Evolutionary conservation across 2,329 filamentous ascomycete species (phyloP).

Genomic region (Talaromyces sp.): DNA sequence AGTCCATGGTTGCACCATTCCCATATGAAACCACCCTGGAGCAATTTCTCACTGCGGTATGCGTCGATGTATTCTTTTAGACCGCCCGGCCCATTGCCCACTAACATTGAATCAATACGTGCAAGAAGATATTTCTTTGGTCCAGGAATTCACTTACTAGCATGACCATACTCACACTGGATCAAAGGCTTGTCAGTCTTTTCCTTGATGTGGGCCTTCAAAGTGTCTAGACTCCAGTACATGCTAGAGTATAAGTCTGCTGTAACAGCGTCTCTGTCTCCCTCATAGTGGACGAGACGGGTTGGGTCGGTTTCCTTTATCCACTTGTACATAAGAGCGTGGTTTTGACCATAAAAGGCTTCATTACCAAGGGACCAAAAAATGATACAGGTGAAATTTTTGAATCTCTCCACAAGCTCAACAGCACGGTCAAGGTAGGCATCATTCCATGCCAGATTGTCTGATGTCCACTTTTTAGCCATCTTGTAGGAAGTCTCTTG

Average conservation of each 20-base stretch:
- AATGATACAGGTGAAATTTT: constrained; percentile 66
- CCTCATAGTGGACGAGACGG: constrained; percentile 65
- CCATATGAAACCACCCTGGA: constrained; percentile 66
- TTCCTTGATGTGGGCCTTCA: constrained; percentile 47
- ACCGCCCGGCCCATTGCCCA: constrained; percentile 71
- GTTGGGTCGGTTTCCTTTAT: constrained; percentile 56
- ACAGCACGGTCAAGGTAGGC: constrained; percentile 66
- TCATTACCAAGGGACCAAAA: constrained; percentile 74
- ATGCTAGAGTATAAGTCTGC: constrained; percentile 68
- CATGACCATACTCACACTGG: constrained; percentile 55
- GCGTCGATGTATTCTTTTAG: constrained; percentile 65
- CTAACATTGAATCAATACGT: neutral
- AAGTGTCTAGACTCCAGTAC: constrained; percentile 57
- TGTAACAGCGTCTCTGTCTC: constrained; percentile 56
- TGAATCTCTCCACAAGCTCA: constrained; percentile 65
- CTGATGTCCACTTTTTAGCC: constrained; percentile 29
- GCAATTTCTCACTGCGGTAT: constrained; percentile 58
- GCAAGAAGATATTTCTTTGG: neutral
- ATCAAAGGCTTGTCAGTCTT: constrained; percentile 45
- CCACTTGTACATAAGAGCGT: constrained; percentile 65
- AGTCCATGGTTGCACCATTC: constrained; percentile 63
- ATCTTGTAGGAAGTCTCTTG: constrained; percentile 49
- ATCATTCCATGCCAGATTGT: constrained; percentile 43
- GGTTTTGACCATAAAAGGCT: constrained; percentile 67
- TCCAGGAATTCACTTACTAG: constrained; percentile 38